phyloP scores from a whole-genome alignment of 352 stramenopile species.

The Pythium pyrilobum region DNA sequence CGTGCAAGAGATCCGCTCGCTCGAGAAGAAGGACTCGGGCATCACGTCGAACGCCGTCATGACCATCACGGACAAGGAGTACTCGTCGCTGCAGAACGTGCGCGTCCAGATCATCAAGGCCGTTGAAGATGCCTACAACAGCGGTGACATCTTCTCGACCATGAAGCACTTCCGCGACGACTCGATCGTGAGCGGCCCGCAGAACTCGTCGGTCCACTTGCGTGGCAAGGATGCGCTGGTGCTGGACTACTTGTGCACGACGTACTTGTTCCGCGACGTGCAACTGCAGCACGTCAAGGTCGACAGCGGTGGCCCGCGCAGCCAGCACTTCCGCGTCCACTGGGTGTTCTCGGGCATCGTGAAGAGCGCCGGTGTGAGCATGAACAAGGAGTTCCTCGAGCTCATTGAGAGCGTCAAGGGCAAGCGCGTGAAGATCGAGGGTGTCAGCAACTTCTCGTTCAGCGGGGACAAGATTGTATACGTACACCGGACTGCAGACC shows the following conservation, averaged over 20 bases:
- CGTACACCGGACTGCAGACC: slow-evolving; percentile 82
- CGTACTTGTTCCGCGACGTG: slow-evolving; percentile 74
- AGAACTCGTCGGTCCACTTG: slow-evolving; percentile 82
- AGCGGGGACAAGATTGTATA: slow-evolving; percentile 87
- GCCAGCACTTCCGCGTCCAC: slow-evolving; percentile 84
- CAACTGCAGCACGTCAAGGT: slow-evolving; percentile 76
- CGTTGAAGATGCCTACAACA: slow-evolving; percentile 78
- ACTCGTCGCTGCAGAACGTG: slow-evolving; percentile 64
- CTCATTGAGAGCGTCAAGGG: slow-evolving; percentile 81
- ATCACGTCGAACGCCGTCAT: slow-evolving; percentile 38
- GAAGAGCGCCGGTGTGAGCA: slow-evolving; percentile 73
- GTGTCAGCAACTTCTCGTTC: slow-evolving; percentile 86
- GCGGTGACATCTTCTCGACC: slow-evolving; percentile 65
- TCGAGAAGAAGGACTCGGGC: slow-evolving; percentile 74
- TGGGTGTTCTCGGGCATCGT: slow-evolving; percentile 74
- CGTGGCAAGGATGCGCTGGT: slow-evolving; percentile 78
- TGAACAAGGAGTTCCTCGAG: slow-evolving; percentile 87
- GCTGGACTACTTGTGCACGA: slow-evolving; percentile 85
- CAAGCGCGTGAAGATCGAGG: slow-evolving; percentile 73
- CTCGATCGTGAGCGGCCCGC: slow-evolving; percentile 80
- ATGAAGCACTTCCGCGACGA: slow-evolving; percentile 83
- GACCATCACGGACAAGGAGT: slow-evolving; percentile 77
- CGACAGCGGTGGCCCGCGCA: slow-evolving; percentile 73
- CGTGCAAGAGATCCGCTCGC: slow-evolving; percentile 76
- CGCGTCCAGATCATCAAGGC: slow-evolving; percentile 80